phyloP scores from a whole-genome alignment of 257 asterid species.

The Solanum pinnatisectum region DNA sequence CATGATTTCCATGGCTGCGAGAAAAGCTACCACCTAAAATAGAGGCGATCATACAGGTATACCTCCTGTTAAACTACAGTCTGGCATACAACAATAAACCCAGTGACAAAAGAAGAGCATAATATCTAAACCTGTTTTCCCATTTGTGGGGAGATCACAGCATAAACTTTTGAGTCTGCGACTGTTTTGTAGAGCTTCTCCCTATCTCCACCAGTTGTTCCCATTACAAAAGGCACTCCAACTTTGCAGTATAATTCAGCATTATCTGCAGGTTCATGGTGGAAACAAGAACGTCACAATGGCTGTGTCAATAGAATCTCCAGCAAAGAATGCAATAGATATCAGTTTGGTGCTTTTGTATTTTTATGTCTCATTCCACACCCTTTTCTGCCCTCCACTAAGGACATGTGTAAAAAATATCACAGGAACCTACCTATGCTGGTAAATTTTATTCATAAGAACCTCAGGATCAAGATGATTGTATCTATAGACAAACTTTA shows the following conservation, averaged over 20 bases:
- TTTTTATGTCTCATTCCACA: not conserved
- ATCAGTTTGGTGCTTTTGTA: not conserved
- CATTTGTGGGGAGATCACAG: conserved; percentile 99
- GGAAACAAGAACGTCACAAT: not conserved
- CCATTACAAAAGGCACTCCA: conserved; percentile 96
- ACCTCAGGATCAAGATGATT: not conserved
- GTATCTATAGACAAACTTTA: not conserved
- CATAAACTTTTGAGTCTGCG: conserved; percentile 58
- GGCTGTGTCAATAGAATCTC: not conserved
- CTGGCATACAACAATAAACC: not conserved
- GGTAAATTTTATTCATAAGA: not conserved
- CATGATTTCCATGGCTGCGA: conserved; percentile 91
- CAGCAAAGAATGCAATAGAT: not conserved
- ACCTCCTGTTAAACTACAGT: not conserved
- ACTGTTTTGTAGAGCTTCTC: conserved; percentile 70
- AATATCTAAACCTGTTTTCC: conserved; percentile 74
- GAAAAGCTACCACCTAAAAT: conserved; percentile 86
- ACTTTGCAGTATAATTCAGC: conserved; percentile 79
- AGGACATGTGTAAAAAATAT: not conserved
- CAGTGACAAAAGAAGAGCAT: not conserved
- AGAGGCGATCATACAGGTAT: conserved; percentile 1
- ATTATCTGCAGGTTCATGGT: conserved; percentile 37
- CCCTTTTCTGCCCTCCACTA: not conserved
- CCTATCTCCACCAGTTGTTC: conserved; percentile 99
- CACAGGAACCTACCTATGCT: not conserved